Percentiles rank a stretch among this genome's conserved stretches.
phyloP scores from a whole-genome alignment of 805 yeast genomes.

The Metschnikowia lochheadii region DNA sequence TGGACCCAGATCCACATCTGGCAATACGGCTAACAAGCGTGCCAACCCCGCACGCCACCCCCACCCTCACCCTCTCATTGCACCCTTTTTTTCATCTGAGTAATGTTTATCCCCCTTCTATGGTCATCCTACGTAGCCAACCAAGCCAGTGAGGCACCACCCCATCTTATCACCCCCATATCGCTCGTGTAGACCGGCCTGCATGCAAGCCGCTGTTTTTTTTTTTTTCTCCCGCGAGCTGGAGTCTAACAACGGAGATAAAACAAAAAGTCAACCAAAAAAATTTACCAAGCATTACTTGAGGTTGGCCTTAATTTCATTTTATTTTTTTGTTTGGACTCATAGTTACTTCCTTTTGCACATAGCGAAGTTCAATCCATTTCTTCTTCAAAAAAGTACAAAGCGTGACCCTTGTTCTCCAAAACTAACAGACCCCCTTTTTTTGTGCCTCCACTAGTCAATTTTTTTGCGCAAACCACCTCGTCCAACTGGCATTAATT shows the following conservation, averaged over 20 bases:
- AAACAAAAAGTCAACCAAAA: conserved; percentile 2
- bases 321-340: neutral
- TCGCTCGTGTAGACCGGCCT: conserved; percentile 2
- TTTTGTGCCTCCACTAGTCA: neutral
- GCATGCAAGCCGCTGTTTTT: neutral
- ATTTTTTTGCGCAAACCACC: conserved; percentile 5
- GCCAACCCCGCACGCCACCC: too few relatives aligned
- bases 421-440: neutral
- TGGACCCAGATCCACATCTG: neutral
- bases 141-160: neutral
- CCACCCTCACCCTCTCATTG: too few relatives aligned
- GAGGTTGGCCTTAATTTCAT: neutral
- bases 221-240: conserved; percentile 3
- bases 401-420: neutral
- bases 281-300: neutral
- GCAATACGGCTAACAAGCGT: neutral
- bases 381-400: neutral
- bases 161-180: conserved; percentile 1
- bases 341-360: neutral
- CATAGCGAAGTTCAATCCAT: neutral
- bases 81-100: neutral
- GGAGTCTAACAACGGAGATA: conserved; percentile 3
- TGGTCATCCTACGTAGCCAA: neutral
- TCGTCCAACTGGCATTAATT: conserved; percentile 3
- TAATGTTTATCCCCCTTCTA: neutral